A percentile compares a stretch with the other conserved stretches of the same genome.
phyloP scores from a whole-genome alignment of 805 yeast species.

The Metschnikowia aberdeeniae region DNA sequence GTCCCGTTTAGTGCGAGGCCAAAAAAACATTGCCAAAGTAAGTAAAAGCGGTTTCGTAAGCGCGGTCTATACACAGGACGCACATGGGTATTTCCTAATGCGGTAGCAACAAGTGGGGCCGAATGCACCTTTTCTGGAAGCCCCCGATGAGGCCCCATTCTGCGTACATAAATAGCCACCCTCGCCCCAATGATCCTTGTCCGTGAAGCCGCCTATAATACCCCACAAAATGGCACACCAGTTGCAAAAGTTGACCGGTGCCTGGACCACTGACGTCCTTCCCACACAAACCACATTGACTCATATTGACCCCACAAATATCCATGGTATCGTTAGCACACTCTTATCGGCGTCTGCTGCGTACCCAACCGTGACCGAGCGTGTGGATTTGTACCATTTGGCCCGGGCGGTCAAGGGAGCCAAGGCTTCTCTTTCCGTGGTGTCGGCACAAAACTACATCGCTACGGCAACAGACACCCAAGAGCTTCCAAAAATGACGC shows the following conservation, averaged over 20 bases:
- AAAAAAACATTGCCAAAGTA: constrained; percentile 1
- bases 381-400: constrained; percentile 14
- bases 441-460: constrained; percentile 17
- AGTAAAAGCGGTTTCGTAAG: neutral
- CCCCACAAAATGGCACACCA: constrained; percentile 8
- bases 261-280: constrained; percentile 17
- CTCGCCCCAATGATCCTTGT: neutral
- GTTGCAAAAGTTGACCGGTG: constrained; percentile 14
- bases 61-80: neutral
- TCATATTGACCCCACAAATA: constrained; percentile 15
- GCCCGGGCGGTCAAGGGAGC: constrained; percentile 19
- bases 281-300: constrained; percentile 19
- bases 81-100: neutral
- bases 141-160: neutral
- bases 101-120: neutral
- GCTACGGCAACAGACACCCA: constrained; percentile 23
- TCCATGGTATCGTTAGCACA: constrained; percentile 9
- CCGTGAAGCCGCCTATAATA: neutral
- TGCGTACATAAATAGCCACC: neutral
- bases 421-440: constrained; percentile 20
- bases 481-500: constrained; percentile 18
- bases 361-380: constrained; percentile 15
- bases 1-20: neutral
- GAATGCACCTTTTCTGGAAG: neutral
- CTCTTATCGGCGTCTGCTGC: constrained; percentile 15